Conservation (phyloP, 2,329 filamentous ascomycete genomes). For the Aureobasidium sp. region DNA sequence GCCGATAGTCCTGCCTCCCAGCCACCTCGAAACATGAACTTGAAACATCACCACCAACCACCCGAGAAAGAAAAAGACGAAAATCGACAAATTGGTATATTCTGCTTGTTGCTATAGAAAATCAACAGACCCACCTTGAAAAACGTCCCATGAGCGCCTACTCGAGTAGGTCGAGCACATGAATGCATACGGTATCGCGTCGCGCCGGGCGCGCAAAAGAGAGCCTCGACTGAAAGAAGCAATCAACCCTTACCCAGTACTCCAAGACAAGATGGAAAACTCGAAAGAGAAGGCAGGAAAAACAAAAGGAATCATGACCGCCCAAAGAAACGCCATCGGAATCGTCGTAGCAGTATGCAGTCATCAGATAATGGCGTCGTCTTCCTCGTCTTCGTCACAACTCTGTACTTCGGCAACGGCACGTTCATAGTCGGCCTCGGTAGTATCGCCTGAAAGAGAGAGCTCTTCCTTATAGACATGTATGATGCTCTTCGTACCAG, state of each 20-base stretch:
- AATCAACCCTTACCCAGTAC: neutral
- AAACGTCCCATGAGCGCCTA: neutral
- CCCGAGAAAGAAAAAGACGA: neutral
- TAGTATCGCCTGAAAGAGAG: conserved; percentile 29
- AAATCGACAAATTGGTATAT: neutral
- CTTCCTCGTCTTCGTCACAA: conserved; percentile 59
- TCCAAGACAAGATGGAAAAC: neutral
- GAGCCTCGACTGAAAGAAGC: neutral
- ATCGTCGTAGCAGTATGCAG: neutral
- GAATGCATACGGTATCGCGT: neutral
- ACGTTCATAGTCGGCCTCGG: conserved; percentile 38
- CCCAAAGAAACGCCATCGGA: conserved; percentile 4
- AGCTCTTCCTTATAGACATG: conserved; percentile 69
- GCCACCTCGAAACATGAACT: neutral
- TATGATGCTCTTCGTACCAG: conserved; percentile 56
- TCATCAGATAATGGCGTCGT: conserved; percentile 15
- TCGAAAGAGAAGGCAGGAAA: neutral
- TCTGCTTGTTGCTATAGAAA: neutral
- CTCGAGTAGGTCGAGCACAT: neutral
- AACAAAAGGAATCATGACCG: neutral
- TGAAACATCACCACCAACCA: neutral
- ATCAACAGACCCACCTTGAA: neutral
- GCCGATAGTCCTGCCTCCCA: neutral
- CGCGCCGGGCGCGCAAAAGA: neutral
- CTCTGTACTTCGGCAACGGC: conserved; percentile 77